Evolutionary conservation across 73 alveolate genomes (phyloP).

Genomic region (Paramecium primaurelia): DNA sequence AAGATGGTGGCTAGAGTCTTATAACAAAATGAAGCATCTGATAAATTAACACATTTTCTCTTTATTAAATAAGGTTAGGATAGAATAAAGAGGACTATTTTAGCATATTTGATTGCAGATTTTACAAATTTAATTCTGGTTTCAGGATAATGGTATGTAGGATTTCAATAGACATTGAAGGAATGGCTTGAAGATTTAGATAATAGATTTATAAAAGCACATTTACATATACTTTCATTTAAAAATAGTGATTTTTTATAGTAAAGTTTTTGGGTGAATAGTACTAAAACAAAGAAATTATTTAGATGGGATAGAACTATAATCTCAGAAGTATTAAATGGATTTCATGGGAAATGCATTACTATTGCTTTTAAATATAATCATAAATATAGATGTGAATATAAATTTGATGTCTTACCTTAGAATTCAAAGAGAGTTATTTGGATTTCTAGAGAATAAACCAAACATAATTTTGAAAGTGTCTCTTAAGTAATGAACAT

Average conservation of each 20-base stretch:
- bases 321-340: not conserved
- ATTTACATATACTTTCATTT: not conserved
- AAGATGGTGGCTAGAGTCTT: conserved; percentile 37
- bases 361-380: not conserved
- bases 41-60: not conserved
- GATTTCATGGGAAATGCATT: not conserved
- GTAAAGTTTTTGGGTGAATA: not conserved
- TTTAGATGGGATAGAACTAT: conserved; percentile 48
- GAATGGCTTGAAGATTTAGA: conserved; percentile 29
- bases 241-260: not conserved
- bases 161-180: not conserved
- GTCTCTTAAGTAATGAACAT: not conserved
- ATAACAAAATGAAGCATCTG: not conserved
- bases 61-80: not conserved
- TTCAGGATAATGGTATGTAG: conserved; percentile 34
- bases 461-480: conserved; percentile 9
- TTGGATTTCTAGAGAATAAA: not conserved
- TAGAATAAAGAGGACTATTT: not conserved
- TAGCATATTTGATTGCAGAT: not conserved
- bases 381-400: not conserved
- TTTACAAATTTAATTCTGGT: not conserved
- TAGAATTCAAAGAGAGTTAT: not conserved
- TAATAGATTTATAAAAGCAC: conserved; percentile 1
- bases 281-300: not conserved
- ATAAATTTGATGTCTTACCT: conserved; percentile 26